phyloP scores from a whole-genome alignment of 176 grass and related monocot species.

The Poa annua region DNA sequence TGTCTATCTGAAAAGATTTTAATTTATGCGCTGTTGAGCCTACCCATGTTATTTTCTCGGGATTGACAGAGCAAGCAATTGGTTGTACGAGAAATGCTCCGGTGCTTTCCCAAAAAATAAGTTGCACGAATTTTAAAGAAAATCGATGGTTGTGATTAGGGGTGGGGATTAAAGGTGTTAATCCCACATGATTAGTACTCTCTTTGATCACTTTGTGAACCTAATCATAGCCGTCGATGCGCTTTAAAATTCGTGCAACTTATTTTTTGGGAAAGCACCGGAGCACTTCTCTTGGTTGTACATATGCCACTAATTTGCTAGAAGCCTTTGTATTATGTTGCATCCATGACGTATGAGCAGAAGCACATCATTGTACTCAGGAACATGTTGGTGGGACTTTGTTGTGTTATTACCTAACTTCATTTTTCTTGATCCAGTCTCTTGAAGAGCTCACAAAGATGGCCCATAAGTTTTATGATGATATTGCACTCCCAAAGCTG shows the following conservation, averaged over 20 bases:
- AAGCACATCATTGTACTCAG: slow-evolving; percentile 3
- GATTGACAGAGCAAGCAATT: slow-evolving; percentile 2
- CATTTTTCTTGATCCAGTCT: slow-evolving; percentile 60
- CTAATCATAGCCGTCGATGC: too few species aligned
- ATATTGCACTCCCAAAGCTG: slow-evolving; percentile 94
- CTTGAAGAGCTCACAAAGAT: slow-evolving; percentile 84
- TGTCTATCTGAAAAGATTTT: slow-evolving; percentile 22
- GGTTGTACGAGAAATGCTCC: too few species aligned
- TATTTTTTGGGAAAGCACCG: too few species aligned
- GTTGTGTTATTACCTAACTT: slow-evolving; percentile 36
- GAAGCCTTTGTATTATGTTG: not conserved
- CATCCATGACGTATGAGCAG: slow-evolving; percentile 1
- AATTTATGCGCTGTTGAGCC: not conserved
- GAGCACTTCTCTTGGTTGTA: too few species aligned
- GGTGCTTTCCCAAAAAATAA: too few species aligned
- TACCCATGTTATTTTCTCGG: slow-evolving; percentile 35
- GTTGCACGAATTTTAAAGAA: too few species aligned
- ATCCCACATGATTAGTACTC: too few species aligned
- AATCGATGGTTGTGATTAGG: too few species aligned
- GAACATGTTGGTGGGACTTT: slow-evolving; percentile 34
- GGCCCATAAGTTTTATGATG: slow-evolving; percentile 89
- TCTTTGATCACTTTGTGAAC: too few species aligned
- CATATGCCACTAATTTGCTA: not conserved
- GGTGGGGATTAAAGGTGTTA: too few species aligned
- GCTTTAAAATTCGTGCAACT: too few species aligned